Evolutionary conservation across 768 basidiomycete species (phyloP), one percentile per base, ranked within the genome.

Genomic region (Leucocoprinus sp.): DNA sequence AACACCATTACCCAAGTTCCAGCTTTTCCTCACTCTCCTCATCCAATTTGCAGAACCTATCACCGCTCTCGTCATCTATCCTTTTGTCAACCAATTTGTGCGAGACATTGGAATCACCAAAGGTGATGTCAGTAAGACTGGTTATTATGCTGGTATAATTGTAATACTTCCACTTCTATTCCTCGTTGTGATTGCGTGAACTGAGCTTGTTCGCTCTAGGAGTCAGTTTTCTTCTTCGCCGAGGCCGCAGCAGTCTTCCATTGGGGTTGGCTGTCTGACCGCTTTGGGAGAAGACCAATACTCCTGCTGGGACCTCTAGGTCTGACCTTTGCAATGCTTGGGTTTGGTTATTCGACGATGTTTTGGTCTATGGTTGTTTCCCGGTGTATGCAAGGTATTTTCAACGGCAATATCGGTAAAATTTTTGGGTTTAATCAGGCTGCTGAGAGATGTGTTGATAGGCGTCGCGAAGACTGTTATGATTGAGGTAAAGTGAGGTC

Each of bases 131-230:
- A 59, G 55, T 2, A 68, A 62, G 43, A 71, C 64, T 3, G 71
- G 72, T 0, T 74, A 74, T 53, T 75, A 69, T 57, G 72, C 70
- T 37, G 72, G 72, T 5, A 43, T 74, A 26, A 67, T 75, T 23
- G 73, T 72, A 40, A 49, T 64, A 55, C 1, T 6, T 37, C 2
- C 7, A n/a, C n/a, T n/a, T n/a, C n/a, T n/a, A n/a, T n/a, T n/a
- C n/a, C n/a, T n/a, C n/a, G n/a, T n/a, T n/a, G n/a, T n/a, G n/a
- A n/a, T n/a, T n/a, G n/a, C n/a, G n/a, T n/a, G n/a, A n/a, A 22
- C 37, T 4, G 26, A 34, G 12, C 49, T 45, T 11, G 31, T 23
- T 34, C 27, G n/a, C 43, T 50, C 19, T 39, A 72, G 70, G 67
- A 70, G 58, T 72, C 71, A 8, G 55, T 58, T 1, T 72, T 71